Base-by-base conservation (phyloP, 225 moss, liverwort and hornwort genomes). In the Thuidium tamariscinum region DNA sequence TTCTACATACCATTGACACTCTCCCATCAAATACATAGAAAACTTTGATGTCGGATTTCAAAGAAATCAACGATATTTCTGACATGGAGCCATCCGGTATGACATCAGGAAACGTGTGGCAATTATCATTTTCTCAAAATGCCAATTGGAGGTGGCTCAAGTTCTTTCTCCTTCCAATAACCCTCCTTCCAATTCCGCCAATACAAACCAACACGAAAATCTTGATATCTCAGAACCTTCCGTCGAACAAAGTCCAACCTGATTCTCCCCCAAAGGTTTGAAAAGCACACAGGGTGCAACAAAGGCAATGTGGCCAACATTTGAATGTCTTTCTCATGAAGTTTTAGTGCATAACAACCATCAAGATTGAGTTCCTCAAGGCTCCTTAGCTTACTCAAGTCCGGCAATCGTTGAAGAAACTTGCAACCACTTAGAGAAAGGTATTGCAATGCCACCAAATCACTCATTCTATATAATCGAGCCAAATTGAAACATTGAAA, bases 351-450 rank as follows among this genome's bases (percentile, higher is more conserved):
- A 68, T 0, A 0, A 25, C 70, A 71, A 0, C 3, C 16, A 44
- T 9, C 0, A 15, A 71, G 71, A 16, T 16, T 10, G 16, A 71
- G 16, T 44, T 71, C 27, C 16, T 44, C 27, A 44, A 71, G 41
- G 10, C 44, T 71, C 44, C 16, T 44, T 0, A 3, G 44, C 9
- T 44, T 71, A 12, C 12, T 73, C 30, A 73, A 46, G 18, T 73
- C 15, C 1, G 12, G 32, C 32, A 73, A 19, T 0, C 2, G 32
- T 1, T 49, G 6, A 4, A 74, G 48, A 74, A 0, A 74, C 0
- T 0, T 0, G 2, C 49, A 74, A 49, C 0, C 0, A 1, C 3
- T 0, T 0, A 73, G 3, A 74, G 7, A 2, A 13, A 74, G 32
- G 11, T 3, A 7, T 74, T 1, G 32, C 4, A 49, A 49, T 5